Percentiles rank a stretch among this genome's conserved stretches.
Conservation (phyloP, 2,329 filamentous ascomycete genomes). For the Ceratocystis cacaofunesta region DNA sequence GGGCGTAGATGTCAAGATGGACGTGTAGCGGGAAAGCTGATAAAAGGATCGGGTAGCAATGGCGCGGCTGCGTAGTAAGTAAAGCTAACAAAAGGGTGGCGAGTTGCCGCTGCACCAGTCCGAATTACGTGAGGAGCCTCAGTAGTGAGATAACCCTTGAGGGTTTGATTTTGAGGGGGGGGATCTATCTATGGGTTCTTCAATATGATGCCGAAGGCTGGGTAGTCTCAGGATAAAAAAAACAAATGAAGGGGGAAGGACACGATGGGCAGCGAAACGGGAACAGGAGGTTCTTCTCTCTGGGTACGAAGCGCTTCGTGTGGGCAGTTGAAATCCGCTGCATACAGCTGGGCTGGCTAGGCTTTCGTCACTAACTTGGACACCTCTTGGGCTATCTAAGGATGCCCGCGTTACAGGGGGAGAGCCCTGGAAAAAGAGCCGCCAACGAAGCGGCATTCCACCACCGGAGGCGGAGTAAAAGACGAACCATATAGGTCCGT, state of each 20-base stretch:
- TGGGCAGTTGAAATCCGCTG: too few relatives aligned
- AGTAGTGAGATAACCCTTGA: background rate
- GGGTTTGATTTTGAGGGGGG: background rate
- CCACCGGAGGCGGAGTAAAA: slow-evolving; percentile 10
- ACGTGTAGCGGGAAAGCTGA: background rate
- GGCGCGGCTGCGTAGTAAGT: background rate
- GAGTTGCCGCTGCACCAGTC: background rate
- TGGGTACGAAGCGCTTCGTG: too few relatives aligned
- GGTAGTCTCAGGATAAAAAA: background rate
- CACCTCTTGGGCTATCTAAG: too few relatives aligned
- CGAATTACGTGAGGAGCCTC: too few relatives aligned
- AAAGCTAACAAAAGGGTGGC: background rate
- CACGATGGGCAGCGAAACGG: background rate
- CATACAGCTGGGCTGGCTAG: too few relatives aligned
- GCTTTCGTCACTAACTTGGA: too few relatives aligned
- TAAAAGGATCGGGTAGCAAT: background rate
- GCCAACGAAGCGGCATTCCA: background rate
- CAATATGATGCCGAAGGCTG: too few relatives aligned
- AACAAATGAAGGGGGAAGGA: background rate
- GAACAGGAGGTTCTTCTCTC: background rate
- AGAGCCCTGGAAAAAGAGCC: background rate
- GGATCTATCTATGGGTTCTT: background rate
- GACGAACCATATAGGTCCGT: background rate
- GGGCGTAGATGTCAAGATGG: background rate
- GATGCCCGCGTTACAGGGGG: background rate